These are phyloP conservation scores for Pseudogymnoascus sp. DNA, from an alignment of 2,329 filamentous ascomycete genomes.

Conservation along the genomic window DNA sequence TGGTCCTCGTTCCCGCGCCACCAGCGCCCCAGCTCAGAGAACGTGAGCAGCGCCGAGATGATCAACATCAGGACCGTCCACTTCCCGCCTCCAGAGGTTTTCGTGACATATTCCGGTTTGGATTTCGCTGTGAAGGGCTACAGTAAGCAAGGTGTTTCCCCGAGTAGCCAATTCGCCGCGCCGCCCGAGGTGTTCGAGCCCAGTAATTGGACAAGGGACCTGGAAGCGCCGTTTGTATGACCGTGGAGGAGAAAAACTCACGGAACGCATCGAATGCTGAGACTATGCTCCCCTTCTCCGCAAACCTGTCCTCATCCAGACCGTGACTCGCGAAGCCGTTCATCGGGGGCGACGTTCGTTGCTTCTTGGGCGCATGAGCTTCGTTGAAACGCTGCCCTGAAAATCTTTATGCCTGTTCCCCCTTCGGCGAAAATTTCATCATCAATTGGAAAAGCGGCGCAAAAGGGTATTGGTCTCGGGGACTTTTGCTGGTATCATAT, in stretches of 20 bases:
- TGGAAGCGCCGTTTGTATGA: background rate
- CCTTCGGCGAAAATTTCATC: background rate
- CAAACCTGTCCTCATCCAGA: slow-evolving; percentile 74
- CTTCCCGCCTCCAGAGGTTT: slow-evolving; percentile 79
- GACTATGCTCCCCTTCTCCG: slow-evolving; percentile 59
- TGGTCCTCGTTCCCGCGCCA: slow-evolving; percentile 78
- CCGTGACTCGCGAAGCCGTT: slow-evolving; percentile 67
- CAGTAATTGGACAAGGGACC: background rate
- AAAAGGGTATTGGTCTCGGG: background rate
- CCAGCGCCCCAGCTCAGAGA: slow-evolving; percentile 75
- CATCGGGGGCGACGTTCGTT: slow-evolving; percentile 37
- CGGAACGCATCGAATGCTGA: slow-evolving; percentile 96
- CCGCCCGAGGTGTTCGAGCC: background rate
- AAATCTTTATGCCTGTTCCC: background rate
- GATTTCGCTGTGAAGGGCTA: slow-evolving; percentile 64
- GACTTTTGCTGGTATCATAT: slow-evolving; percentile 5
- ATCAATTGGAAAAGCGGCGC: slow-evolving; percentile 2
- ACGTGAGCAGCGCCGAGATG: slow-evolving; percentile 67
- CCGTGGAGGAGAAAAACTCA: slow-evolving; percentile 43
- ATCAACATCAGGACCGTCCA: slow-evolving; percentile 81
- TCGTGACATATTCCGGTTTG: slow-evolving; percentile 84
- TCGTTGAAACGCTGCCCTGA: slow-evolving; percentile 7
- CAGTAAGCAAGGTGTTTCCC: slow-evolving; percentile 2
- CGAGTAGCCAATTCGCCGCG: background rate
- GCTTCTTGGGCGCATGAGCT: slow-evolving; percentile 6